Percentiles rank a stretch among this genome's conserved stretches.
phyloP scores from a whole-genome alignment of 371 early-diverging fungal species.

The Saksenaea oblongispora region DNA sequence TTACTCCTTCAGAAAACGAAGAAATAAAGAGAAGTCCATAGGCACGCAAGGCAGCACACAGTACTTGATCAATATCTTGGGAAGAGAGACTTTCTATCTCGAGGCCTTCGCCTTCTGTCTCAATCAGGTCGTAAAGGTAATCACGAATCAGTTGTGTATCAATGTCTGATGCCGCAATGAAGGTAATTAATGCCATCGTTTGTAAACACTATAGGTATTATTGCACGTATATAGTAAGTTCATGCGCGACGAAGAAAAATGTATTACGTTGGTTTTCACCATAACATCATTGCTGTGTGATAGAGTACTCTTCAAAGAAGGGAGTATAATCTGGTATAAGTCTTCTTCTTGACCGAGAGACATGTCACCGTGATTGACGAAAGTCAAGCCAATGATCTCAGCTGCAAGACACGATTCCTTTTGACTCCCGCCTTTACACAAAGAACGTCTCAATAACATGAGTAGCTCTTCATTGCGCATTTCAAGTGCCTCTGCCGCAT shows the following conservation, averaged over 20 bases:
- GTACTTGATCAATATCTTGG: constrained; percentile 26
- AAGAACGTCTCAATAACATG: constrained; percentile 58
- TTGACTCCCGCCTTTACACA: constrained; percentile 51
- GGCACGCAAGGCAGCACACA: constrained; percentile 48
- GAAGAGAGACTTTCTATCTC: constrained; percentile 30
- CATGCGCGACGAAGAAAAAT: neutral
- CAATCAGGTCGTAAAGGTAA: constrained; percentile 42
- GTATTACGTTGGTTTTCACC: constrained; percentile 36
- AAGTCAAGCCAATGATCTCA: constrained; percentile 61
- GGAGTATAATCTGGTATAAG: constrained; percentile 55
- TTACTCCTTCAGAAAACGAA: constrained; percentile 45
- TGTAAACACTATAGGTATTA: constrained; percentile 34
- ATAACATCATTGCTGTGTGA: constrained; percentile 40
- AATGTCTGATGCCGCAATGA: constrained; percentile 62
- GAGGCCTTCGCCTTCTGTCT: constrained; percentile 43
- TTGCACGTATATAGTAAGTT: neutral
- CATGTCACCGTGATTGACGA: constrained; percentile 66
- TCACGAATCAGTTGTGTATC: constrained; percentile 48
- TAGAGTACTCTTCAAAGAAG: constrained; percentile 48
- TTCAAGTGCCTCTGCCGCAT: constrained; percentile 33
- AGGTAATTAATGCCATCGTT: constrained; percentile 60
- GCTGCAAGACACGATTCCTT: constrained; percentile 66
- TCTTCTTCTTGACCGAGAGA: constrained; percentile 54
- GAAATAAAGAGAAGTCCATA: constrained; percentile 56
- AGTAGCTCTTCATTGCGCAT: constrained; percentile 42